Percentiles rank a stretch among this genome's conserved stretches.
Evolutionary conservation across 2,329 filamentous ascomycete species (phyloP).

Genomic region (Dendrostoma leiphaemia): DNA sequence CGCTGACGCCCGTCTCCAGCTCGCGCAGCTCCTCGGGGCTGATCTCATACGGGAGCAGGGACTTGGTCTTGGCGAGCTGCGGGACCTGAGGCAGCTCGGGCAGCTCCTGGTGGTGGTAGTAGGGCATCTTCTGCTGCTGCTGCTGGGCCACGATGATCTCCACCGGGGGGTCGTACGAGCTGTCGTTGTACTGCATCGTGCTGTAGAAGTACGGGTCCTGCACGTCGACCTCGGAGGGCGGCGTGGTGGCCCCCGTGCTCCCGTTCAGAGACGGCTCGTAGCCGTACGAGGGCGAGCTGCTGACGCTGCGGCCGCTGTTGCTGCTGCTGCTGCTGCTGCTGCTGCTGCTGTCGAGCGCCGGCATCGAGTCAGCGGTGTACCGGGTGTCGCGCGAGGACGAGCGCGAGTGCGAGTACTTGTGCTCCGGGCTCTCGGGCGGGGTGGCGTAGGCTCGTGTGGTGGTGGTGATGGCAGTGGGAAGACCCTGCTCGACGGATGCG

Average conservation of each 20-base stretch:
- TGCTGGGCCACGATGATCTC: slow-evolving; percentile 41
- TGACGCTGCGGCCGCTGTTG: slow-evolving; percentile 42
- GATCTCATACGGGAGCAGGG: slow-evolving; percentile 54
- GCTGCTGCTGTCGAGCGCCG: slow-evolving; percentile 34
- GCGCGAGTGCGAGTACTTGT: slow-evolving; percentile 33
- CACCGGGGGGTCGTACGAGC: slow-evolving; percentile 49
- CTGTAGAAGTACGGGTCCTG: slow-evolving; percentile 42
- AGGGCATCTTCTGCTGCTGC: slow-evolving; percentile 32
- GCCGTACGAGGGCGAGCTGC: slow-evolving; percentile 46
- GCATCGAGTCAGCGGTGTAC: slow-evolving; percentile 24
- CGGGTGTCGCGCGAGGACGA: slow-evolving; percentile 23
- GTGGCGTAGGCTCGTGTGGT: slow-evolving; percentile 39
- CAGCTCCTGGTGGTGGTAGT: slow-evolving; percentile 25
- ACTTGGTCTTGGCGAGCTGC: slow-evolving; percentile 21
- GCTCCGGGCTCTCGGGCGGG: slow-evolving; percentile 44
- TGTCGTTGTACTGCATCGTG: slow-evolving; percentile 26
- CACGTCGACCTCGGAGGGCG: slow-evolving; percentile 40
- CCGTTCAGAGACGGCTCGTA: slow-evolving; percentile 26
- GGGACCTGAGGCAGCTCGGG: slow-evolving; percentile 19
- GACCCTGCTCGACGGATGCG: slow-evolving; percentile 30
- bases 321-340: slow-evolving; percentile 24
- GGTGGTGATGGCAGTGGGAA: slow-evolving; percentile 24
- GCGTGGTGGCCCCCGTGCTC: slow-evolving; percentile 46
- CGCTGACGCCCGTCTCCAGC: slow-evolving; percentile 48
- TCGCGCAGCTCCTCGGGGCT: slow-evolving; percentile 50